Conservation (phyloP, 2,329 filamentous ascomycete genomes). For the Neopestalotiopsis rosae region DNA sequence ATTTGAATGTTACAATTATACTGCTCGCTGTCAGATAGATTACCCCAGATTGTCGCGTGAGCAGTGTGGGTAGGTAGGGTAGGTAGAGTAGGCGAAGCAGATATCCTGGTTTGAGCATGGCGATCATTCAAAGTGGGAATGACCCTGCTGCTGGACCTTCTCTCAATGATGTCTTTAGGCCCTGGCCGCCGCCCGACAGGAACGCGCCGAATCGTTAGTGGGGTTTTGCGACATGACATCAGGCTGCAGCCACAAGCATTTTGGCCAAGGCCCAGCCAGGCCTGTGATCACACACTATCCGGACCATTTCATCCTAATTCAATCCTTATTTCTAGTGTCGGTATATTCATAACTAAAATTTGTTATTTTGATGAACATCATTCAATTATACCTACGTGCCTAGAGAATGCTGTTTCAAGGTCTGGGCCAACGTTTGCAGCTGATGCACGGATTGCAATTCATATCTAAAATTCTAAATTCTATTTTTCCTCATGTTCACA, state of each 20-base stretch:
- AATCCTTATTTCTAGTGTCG: no score
- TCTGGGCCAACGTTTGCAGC: no score
- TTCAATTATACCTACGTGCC: no score
- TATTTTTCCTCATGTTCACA: no score
- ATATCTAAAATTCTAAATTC: background rate
- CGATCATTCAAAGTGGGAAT: background rate
- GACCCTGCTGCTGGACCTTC: background rate
- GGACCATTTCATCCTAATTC: no score
- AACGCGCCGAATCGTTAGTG: background rate
- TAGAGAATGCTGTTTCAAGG: no score
- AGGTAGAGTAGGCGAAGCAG: background rate
- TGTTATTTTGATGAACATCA: no score
- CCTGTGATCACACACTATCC: no score
- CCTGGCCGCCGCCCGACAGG: background rate
- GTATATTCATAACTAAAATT: no score
- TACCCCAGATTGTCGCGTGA: constrained; percentile 2
- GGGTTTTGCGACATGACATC: background rate
- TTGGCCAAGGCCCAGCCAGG: no score
- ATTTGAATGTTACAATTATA: background rate
- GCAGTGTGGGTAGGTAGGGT: background rate
- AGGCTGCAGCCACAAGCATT: background rate
- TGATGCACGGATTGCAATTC: background rate
- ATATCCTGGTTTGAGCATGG: background rate
- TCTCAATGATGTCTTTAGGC: background rate
- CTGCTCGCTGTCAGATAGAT: background rate